Evolutionary conservation across 2,329 filamentous ascomycete genomes (phyloP), one percentile per base, ranked within the genome.

Genomic region (Orbilia oligospora): DNA sequence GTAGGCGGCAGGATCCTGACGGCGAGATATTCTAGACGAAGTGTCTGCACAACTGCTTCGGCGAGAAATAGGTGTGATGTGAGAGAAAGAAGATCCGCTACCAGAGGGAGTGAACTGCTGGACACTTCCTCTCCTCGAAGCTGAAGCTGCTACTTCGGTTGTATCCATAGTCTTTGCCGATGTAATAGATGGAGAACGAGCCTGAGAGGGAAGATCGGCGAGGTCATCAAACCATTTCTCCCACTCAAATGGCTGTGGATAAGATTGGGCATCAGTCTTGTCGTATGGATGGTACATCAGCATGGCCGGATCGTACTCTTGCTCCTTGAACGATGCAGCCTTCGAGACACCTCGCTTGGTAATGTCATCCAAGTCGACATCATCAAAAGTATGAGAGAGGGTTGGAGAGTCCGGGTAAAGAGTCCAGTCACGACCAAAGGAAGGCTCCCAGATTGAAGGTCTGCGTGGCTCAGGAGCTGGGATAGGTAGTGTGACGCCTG

Each of bases 161-260:
- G 36, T 61, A 27, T 44, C 22, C 56, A 44, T 41, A 30, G 73
- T 77, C 16, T 71, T 68, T 6, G 63, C 41, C 1, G 73, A 66
- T 16, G 67, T 22, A 18, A 71, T 49, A 12, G 73, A 77, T 5
- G 73, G 67, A 55, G 61, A 46, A 38, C 44, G 73, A 14, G 51
- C 14, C 10, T 18, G 61, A 6, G 64, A 55, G 10, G 73, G 63
- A 18, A 70, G 33, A 16, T 22, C 67, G 18, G 41, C 49, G 12
- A 77, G 63, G 18, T 77, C 73, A 24, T 68, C 67, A 48, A 77
- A 77, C 73, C 71, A 71, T 61, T 16, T 77, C 44, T 77, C 73
- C 67, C 67, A 68, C 27, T 68, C 73, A n/a, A 63, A 70, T 5
- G 66, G 73, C 20, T 49, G 58, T 5, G 73, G 73, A 20, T 77